Conservation (phyloP, 306 rosid genomes). For the Pterocarpus santalinus region DNA sequence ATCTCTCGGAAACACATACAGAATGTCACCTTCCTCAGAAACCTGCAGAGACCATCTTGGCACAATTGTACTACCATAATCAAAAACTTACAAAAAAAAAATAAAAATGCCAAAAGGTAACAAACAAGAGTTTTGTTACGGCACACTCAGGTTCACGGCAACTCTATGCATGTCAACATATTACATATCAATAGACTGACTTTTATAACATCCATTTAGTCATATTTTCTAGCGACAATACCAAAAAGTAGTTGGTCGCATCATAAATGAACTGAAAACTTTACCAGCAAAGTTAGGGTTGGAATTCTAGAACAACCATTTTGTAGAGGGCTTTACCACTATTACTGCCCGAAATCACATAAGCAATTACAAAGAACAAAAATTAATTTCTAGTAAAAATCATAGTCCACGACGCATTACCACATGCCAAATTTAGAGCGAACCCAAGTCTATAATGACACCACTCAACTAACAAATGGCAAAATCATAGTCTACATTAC, state of each 20-base stretch:
- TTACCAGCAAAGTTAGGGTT: background rate
- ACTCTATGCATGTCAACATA: background rate
- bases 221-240: background rate
- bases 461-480: background rate
- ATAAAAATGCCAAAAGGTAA: constrained; percentile 1
- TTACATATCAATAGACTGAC: background rate
- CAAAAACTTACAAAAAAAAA: constrained; percentile 49
- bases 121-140: background rate
- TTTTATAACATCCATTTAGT: background rate
- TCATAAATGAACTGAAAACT: background rate
- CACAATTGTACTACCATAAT: constrained; percentile 60
- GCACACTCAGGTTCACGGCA: background rate
- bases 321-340: background rate
- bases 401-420: background rate
- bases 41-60: constrained; percentile 83
- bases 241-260: background rate
- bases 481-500: too few relatives aligned
- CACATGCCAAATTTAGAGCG: background rate
- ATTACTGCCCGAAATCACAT: background rate
- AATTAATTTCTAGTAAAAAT: too few relatives aligned
- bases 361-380: background rate
- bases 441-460: background rate
- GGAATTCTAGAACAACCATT: background rate
- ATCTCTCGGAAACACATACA: constrained; percentile 89
- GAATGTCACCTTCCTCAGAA: constrained; percentile 91